Evolutionary conservation across 805 yeast genomes (phyloP).

Genomic region (Yarrowia deformans): DNA sequence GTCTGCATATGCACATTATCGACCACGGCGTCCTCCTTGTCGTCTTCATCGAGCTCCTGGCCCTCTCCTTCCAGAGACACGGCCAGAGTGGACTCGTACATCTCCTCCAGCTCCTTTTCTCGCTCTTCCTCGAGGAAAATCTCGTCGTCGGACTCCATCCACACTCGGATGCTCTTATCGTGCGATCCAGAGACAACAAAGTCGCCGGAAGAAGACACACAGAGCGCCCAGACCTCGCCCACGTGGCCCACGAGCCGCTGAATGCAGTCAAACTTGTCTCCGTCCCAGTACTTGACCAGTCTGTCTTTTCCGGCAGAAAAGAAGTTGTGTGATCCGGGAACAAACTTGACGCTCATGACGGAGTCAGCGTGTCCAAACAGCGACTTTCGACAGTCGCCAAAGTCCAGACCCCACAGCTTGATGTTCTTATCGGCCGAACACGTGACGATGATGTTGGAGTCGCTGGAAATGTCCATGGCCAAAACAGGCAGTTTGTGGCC

Average conservation of each 20-base stretch:
- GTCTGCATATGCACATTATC: conserved; percentile 79
- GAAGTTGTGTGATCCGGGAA: conserved; percentile 87
- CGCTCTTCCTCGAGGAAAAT: conserved; percentile 97
- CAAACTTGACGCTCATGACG: conserved; percentile 84
- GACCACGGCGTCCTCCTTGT: conserved; percentile 52
- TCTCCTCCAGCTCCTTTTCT: conserved; percentile 93
- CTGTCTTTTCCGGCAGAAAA: conserved; percentile 92
- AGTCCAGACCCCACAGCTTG: conserved; percentile 98
- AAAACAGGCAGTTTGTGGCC: conserved; percentile 97
- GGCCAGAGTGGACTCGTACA: conserved; percentile 81
- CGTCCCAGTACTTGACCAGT: conserved; percentile 95
- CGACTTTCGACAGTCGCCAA: conserved; percentile 98
- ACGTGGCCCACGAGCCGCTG: conserved; percentile 89
- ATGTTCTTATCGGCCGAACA: conserved; percentile 98
- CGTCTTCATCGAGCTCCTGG: conserved; percentile 52
- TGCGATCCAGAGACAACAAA: conserved; percentile 85
- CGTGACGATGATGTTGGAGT: conserved; percentile 85
- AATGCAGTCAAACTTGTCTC: conserved; percentile 92
- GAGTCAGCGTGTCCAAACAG: conserved; percentile 97
- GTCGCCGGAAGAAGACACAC: conserved; percentile 72
- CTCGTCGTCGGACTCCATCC: conserved; percentile 93
- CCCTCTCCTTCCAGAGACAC: conserved; percentile 70
- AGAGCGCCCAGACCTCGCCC: conserved; percentile 90
- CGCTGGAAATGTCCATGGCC: conserved; percentile 88
- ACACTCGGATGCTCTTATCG: conserved; percentile 90